These are phyloP conservation scores for Thecaphora thlaspeos DNA, from an alignment of 1,284 basidiomycete genomes.

Conservation along the genomic window DNA sequence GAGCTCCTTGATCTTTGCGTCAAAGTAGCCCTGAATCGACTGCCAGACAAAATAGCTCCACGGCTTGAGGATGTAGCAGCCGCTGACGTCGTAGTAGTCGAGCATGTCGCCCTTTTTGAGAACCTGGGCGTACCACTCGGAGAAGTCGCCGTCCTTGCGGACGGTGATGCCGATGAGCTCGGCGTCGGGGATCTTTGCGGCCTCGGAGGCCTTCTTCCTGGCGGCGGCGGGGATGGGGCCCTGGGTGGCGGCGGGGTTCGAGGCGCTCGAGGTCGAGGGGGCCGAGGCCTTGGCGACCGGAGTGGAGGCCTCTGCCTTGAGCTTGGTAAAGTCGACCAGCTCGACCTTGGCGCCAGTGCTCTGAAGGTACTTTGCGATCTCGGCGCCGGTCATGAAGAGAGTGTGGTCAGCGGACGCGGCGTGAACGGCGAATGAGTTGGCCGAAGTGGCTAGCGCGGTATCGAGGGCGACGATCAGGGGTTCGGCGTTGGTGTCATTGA, in stretches of 20 bases:
- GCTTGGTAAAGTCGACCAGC: conserved; percentile 42
- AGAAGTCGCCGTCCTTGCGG: conserved; percentile 54
- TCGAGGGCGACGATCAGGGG: conserved; percentile 46
- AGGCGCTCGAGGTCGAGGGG: conserved; percentile 21
- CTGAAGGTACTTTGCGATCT: conserved; percentile 46
- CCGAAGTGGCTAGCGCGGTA: conserved; percentile 36
- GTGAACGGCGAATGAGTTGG: conserved; percentile 45
- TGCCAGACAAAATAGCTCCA: conserved; percentile 99
- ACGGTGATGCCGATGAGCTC: conserved; percentile 57
- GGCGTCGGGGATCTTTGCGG: conserved; percentile 53
- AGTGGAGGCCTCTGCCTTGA: conserved; percentile 33
- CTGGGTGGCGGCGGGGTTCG: conserved; percentile 29
- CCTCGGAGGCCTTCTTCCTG: conserved; percentile 31
- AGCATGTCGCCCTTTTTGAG: conserved; percentile 97
- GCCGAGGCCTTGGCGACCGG: conserved; percentile 27
- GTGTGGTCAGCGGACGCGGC: conserved; percentile 50
- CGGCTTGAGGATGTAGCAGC: conserved; percentile 97
- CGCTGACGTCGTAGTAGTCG: conserved; percentile 97
- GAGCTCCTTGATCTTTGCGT: conserved; percentile 77
- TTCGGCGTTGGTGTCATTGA: conserved; percentile 42
- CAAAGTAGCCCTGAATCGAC: conserved; percentile 69
- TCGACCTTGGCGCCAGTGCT: conserved; percentile 50
- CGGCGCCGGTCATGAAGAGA: conserved; percentile 49
- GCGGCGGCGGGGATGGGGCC: conserved; percentile 24
- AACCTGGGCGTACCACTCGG: conserved; percentile 67